phyloP scores from a whole-genome alignment of 2,329 filamentous ascomycete species.

The Colletotrichum kahawae region DNA sequence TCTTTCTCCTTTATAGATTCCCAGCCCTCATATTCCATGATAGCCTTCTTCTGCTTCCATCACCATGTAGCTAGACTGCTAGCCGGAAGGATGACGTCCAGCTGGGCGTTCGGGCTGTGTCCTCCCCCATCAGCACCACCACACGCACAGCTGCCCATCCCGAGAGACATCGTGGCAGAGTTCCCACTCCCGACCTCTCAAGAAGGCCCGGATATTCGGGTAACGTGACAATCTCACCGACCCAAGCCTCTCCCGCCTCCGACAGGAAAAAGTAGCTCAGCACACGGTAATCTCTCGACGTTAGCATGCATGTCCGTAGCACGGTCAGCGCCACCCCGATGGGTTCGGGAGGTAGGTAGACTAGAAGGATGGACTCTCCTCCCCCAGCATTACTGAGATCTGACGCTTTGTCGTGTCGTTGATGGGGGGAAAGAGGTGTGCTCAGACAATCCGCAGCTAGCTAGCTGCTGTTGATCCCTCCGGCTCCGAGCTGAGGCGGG shows the following conservation, averaged over 20 bases:
- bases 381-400: background rate
- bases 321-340: background rate
- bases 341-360: background rate
- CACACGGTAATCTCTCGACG: background rate
- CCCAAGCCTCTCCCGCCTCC: background rate
- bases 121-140: background rate
- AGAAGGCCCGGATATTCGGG: rapidly evolving
- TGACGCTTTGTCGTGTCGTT: background rate
- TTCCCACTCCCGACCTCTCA: background rate
- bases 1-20: background rate
- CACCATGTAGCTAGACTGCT: background rate
- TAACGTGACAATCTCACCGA: background rate
- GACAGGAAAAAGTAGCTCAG: background rate
- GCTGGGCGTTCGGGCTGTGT: background rate
- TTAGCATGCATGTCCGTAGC: background rate
- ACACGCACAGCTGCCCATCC: background rate
- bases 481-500: background rate
- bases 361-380: too few species aligned
- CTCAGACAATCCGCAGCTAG: background rate
- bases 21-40: background rate
- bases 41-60: background rate
- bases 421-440: background rate
- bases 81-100: background rate
- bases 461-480: background rate
- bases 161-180: background rate